A percentile compares a stretch with the other conserved stretches of the same genome.
Conservation (phyloP, 805 yeast species). For the Candida palmyrensis region DNA sequence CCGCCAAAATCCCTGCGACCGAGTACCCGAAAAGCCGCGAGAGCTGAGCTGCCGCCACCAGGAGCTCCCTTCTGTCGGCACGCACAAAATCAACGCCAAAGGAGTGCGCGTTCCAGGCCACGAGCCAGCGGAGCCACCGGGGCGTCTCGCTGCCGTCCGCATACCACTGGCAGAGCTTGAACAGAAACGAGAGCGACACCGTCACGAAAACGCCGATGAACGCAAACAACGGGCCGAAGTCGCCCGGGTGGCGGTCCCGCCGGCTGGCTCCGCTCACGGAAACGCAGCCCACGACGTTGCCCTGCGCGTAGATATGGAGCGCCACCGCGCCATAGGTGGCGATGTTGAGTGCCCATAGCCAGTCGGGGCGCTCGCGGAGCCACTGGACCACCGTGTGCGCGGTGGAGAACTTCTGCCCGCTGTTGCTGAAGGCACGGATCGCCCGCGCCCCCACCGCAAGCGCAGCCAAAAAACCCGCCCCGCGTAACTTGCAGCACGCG, state of each 20-base stretch:
- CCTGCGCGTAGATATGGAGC: slow-evolving; percentile 18
- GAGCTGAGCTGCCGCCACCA: slow-evolving; percentile 17
- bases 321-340: slow-evolving; percentile 30
- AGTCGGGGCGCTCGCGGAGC: slow-evolving; percentile 24
- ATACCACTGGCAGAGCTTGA: slow-evolving; percentile 49
- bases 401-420: slow-evolving; percentile 76
- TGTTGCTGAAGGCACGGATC: slow-evolving; percentile 78
- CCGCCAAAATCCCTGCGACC: slow-evolving; percentile 21
- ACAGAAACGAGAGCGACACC: slow-evolving; percentile 41
- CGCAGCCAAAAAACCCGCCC: not conserved
- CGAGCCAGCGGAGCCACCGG: slow-evolving; percentile 16
- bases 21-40: slow-evolving; percentile 21
- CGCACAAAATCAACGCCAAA: slow-evolving; percentile 22
- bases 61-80: slow-evolving; percentile 14
- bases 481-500: too few relatives aligned
- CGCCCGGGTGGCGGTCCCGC: slow-evolving; percentile 8
- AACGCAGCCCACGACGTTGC: slow-evolving; percentile 18
- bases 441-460: slow-evolving; percentile 43
- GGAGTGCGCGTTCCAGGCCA: slow-evolving; percentile 24
- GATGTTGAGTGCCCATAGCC: slow-evolving; percentile 46
- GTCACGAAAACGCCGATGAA: slow-evolving; percentile 45
- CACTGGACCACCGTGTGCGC: slow-evolving; percentile 33
- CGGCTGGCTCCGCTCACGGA: slow-evolving; percentile 7
- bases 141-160: slow-evolving; percentile 57
- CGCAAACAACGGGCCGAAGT: slow-evolving; percentile 26